A percentile compares a stretch with the other conserved stretches of the same genome.
Evolutionary conservation across 1,284 basidiomycete species (phyloP).

Genomic region (Papiliotrema flavescens): DNA sequence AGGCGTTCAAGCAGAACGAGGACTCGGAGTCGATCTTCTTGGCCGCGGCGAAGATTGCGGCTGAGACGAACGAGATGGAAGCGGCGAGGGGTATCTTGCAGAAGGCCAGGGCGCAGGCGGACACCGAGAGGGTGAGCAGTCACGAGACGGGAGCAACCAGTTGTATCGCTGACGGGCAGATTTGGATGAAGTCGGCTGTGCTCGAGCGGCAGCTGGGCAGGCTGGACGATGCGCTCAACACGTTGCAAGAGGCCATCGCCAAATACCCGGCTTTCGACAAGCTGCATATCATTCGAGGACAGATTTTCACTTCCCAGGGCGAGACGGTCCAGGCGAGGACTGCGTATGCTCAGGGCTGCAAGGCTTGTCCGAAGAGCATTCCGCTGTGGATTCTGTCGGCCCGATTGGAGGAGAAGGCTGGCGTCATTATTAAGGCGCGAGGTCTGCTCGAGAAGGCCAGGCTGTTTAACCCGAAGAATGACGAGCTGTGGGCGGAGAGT

Average conservation of each 20-base stretch:
- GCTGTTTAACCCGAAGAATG: constrained; percentile 75
- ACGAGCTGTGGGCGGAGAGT: constrained; percentile 84
- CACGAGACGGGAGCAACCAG: background rate
- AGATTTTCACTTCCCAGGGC: constrained; percentile 67
- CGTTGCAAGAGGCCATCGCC: constrained; percentile 66
- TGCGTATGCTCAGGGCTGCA: constrained; percentile 74
- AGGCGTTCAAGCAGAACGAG: constrained; percentile 89
- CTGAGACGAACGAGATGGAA: constrained; percentile 82
- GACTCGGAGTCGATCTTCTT: constrained; percentile 97
- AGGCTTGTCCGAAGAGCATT: constrained; percentile 74
- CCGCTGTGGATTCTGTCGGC: constrained; percentile 85
- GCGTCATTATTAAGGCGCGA: constrained; percentile 88
- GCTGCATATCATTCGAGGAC: constrained; percentile 94
- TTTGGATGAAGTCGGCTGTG: constrained; percentile 97
- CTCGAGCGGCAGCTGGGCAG: constrained; percentile 87
- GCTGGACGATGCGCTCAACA: constrained; percentile 67
- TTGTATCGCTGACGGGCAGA: constrained; percentile 53
- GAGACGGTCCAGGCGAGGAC: constrained; percentile 66
- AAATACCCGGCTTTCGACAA: constrained; percentile 87
- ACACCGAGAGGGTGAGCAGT: constrained; percentile 73
- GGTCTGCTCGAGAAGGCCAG: constrained; percentile 87
- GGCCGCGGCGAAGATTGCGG: constrained; percentile 92
- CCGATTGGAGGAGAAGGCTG: constrained; percentile 79
- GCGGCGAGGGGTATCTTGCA: constrained; percentile 82
- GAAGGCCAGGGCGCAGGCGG: constrained; percentile 82